These are phyloP conservation scores for Linanthus parryae DNA, from an alignment of 148 eudicot species.

Conservation along the genomic window DNA sequence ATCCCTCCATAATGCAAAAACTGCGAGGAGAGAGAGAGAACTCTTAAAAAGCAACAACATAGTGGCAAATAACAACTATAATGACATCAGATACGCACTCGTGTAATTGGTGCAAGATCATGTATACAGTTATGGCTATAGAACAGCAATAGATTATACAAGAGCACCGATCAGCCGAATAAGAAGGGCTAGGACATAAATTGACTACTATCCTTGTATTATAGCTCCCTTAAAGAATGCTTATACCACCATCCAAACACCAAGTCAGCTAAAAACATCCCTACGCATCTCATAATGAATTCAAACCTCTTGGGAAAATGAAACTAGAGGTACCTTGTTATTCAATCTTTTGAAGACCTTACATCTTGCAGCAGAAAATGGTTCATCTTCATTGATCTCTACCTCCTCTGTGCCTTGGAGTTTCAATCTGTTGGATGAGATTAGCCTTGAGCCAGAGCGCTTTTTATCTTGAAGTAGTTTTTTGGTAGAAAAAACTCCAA, in stretches of 20 bases:
- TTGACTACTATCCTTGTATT: no score
- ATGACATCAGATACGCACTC: no score
- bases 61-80: no score
- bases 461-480: constrained; percentile 59
- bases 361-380: constrained; percentile 88
- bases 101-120: no score
- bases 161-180: no score
- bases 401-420: constrained; percentile 37
- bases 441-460: constrained; percentile 70
- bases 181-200: no score
- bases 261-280: background rate
- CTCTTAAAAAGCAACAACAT: no score
- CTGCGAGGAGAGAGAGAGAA: no score
- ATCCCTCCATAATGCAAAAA: no score
- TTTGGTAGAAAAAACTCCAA: constrained; percentile 78
- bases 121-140: no score
- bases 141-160: no score
- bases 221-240: no score
- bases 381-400: constrained; percentile 52
- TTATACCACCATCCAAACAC: background rate
- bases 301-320: background rate
- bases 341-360: constrained; percentile 49
- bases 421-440: constrained; percentile 61
- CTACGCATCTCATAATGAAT: background rate
- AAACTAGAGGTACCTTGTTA: constrained; percentile 50